Evolutionary conservation across 352 stramenopile species (phyloP).

Genomic region (Phytopythium cucurbitacearum): DNA sequence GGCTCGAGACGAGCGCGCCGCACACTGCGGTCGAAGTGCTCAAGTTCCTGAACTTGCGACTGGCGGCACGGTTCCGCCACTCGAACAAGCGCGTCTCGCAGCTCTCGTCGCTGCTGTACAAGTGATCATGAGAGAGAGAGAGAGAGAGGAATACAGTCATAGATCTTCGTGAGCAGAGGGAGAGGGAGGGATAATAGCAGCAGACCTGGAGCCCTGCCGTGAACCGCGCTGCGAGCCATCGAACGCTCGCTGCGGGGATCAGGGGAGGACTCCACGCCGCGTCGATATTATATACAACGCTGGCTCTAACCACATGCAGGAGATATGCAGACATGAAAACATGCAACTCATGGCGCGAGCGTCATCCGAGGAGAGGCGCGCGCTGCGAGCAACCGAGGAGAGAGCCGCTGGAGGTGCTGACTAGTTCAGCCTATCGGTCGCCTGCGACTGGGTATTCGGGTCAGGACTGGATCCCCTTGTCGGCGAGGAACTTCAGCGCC

Average conservation of each 20-base stretch:
- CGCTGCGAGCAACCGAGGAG: too few species aligned
- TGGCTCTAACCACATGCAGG: too few species aligned
- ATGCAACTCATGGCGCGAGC: neutral
- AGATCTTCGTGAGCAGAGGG: neutral
- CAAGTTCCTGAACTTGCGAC: slow-evolving; percentile 58
- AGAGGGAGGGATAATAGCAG: neutral
- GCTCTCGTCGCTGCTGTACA: slow-evolving; percentile 76
- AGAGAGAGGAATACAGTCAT: neutral
- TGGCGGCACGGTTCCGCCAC: slow-evolving; percentile 57
- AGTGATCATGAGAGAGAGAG: slow-evolving; percentile 21
- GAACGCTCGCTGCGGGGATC: too few species aligned
- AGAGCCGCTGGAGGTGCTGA: neutral
- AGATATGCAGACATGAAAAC: slow-evolving; percentile 7
- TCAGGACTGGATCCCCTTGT: slow-evolving; percentile 6
- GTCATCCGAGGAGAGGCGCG: too few species aligned
- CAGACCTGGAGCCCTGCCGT: neutral
- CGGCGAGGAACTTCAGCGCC: slow-evolving; percentile 54
- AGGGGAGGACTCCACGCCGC: too few species aligned
- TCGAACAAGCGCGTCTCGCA: slow-evolving; percentile 75
- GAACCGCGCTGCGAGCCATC: neutral
- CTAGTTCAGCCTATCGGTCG: slow-evolving; percentile 5
- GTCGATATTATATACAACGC: too few species aligned
- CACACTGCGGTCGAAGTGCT: slow-evolving; percentile 74
- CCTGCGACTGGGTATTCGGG: neutral
- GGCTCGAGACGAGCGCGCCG: slow-evolving; percentile 44